These are phyloP conservation scores for Persicaria maculosa DNA, from an alignment of 148 eudicot species.

Conservation along the genomic window DNA sequence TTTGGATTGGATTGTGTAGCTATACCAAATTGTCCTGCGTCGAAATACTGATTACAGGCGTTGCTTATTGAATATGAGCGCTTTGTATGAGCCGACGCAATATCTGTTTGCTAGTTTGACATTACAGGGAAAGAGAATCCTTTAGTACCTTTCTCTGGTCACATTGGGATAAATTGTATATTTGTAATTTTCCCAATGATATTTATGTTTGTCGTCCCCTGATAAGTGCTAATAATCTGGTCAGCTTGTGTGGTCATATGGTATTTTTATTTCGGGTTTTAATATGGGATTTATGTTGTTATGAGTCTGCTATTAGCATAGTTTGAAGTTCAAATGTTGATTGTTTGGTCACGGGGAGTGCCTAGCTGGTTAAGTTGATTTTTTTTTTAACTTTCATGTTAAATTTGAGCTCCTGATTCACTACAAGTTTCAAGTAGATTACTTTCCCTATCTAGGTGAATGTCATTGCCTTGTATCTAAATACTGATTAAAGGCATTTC, in stretches of 20 bases:
- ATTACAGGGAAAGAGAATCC: neutral
- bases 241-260: too few species aligned
- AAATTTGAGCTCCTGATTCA: too few species aligned
- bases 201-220: too few species aligned
- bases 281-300: neutral
- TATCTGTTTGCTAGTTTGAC: constrained; percentile 8
- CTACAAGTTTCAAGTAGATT: too few species aligned
- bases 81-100: constrained; percentile 27
- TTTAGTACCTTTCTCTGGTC: neutral
- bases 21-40: constrained; percentile 1
- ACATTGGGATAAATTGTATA: neutral
- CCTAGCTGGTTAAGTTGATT: too few species aligned
- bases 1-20: neutral
- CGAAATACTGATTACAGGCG: constrained; percentile 30
- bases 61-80: neutral
- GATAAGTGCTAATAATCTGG: too few species aligned
- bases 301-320: too few species aligned
- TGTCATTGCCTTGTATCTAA: constrained; percentile 14
- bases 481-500: constrained; percentile 22
- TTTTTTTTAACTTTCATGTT: too few species aligned
- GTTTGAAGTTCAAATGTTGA: too few species aligned
- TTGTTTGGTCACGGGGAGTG: too few species aligned
- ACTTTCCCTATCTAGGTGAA: too few species aligned
- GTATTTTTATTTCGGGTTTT: too few species aligned
- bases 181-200: neutral